phyloP scores from a whole-genome alignment of 225 moss, liverwort and hornwort genomes.

The Straminergon stramineum region DNA sequence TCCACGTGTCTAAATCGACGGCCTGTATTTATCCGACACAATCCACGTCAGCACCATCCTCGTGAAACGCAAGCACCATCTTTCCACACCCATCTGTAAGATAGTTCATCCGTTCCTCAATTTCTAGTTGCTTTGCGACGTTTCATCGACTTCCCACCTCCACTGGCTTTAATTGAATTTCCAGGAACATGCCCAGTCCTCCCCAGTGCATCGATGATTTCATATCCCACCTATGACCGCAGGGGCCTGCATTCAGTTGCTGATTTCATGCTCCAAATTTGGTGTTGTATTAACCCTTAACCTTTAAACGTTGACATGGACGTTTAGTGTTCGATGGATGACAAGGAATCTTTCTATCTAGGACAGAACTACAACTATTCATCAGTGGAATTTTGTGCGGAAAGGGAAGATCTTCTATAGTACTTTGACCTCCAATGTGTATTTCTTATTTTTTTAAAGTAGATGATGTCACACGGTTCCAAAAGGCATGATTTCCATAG shows the following conservation, averaged over 20 bases:
- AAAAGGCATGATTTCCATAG: no score
- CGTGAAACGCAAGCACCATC: neutral
- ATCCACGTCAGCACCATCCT: neutral
- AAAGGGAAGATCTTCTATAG: no score
- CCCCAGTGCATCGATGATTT: neutral
- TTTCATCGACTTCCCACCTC: neutral
- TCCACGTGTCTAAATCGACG: neutral
- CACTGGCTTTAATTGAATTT: neutral
- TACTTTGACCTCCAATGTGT: no score
- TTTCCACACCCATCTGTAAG: neutral
- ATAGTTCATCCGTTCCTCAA: neutral
- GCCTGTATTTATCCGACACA: neutral
- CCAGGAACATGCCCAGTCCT: neutral
- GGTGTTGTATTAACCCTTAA: neutral
- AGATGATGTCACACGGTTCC: no score
- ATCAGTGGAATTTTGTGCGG: no score
- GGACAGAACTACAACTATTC: no score
- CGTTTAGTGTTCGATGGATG: no score
- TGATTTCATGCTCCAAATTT: neutral
- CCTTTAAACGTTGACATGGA: no score
- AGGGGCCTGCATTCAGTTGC: neutral
- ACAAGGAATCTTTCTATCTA: no score
- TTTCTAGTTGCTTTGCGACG: neutral
- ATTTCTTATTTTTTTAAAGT: no score
- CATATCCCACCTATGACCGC: neutral